These are phyloP conservation scores for Leishmania aethiopica DNA, from an alignment of 208 protist species.

Conservation along the genomic window DNA sequence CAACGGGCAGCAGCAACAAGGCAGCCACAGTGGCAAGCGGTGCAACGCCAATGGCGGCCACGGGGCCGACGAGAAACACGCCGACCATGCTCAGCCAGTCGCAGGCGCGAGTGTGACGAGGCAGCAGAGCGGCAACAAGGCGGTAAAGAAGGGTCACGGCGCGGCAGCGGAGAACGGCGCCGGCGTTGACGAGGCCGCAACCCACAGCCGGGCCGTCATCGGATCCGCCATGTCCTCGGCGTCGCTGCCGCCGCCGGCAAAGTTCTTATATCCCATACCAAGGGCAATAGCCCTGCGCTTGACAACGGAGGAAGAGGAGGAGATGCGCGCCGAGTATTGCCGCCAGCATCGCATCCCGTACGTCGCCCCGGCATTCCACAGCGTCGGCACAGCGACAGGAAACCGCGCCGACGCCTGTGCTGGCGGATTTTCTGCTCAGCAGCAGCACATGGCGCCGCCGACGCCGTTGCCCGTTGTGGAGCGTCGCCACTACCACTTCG, in stretches of 20 bases:
- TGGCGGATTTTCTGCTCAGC: neutral
- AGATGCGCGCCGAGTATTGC: constrained; percentile 37
- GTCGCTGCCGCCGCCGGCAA: constrained; percentile 1
- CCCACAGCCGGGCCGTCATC: neutral
- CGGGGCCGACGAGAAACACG: neutral
- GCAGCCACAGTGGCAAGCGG: neutral
- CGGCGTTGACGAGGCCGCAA: neutral
- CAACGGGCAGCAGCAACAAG: neutral
- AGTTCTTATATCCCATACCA: constrained; percentile 36
- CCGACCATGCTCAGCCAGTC: neutral
- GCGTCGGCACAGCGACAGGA: neutral
- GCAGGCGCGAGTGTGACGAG: neutral
- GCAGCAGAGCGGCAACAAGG: neutral
- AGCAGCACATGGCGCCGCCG: constrained; percentile 14
- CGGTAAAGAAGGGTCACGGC: neutral
- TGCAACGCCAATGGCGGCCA: neutral
- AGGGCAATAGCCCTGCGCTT: constrained; percentile 44
- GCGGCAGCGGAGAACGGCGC: neutral
- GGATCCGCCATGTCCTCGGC: neutral
- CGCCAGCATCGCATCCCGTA: constrained; percentile 26
- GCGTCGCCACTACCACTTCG: constrained; percentile 43
- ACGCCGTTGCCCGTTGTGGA: constrained; percentile 26
- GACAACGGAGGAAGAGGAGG: constrained; percentile 33
- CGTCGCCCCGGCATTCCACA: constrained; percentile 22
- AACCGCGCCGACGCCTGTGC: neutral